Base-by-base conservation (phyloP, 1,284 basidiomycete genomes). In the Phylloporus gajari region DNA sequence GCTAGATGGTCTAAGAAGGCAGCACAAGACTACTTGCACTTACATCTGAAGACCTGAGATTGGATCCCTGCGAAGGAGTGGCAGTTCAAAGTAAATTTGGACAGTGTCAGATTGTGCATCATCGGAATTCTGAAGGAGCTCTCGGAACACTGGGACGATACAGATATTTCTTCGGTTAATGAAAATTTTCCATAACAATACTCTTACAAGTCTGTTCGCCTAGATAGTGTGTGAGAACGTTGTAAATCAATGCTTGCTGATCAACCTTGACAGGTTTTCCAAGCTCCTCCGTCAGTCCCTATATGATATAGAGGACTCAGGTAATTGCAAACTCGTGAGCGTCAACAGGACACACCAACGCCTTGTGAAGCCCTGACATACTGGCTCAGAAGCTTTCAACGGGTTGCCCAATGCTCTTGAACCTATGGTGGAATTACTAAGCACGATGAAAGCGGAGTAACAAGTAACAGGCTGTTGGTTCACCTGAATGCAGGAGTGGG, bases 61-160 rank as follows among this genome's bases (percentile, higher is more conserved):
- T 30, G 19, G 30, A 30, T 6, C 32, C 30, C 56, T 2, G 46
- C 46, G 8, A 48, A 48, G 51, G 13, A 53, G 27, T 19, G 8
- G 32, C 65, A 19, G 65, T 73, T 94, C 90, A 75, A 96, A 96
- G 72, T 88, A 89, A 72, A 97, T 94, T 81, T 96, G 93, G 9
- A 94, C 95, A 60, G 89, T 85, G 65, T 88, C 89, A 11, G 96
- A 94, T 53, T 90, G 91, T 0, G 95, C 96, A 84, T 98, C 97
- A 81, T 98, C 96, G 19, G 97, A 96, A 81, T 98, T 99, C 85
- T 98, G 88, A 5, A 98, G 85, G 19, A 98, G 90, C 82, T 98
- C 96, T 62, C 96, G 90, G 78, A 96, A 97, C 59, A 97, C 94
- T 88, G 63, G 13, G 35, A 35, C 35, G 56, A 46, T 35, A 25